Percentiles rank a stretch among this genome's conserved stretches.
Conservation (phyloP, 2,329 filamentous ascomycete species). For the Verticillium klebahnii region DNA sequence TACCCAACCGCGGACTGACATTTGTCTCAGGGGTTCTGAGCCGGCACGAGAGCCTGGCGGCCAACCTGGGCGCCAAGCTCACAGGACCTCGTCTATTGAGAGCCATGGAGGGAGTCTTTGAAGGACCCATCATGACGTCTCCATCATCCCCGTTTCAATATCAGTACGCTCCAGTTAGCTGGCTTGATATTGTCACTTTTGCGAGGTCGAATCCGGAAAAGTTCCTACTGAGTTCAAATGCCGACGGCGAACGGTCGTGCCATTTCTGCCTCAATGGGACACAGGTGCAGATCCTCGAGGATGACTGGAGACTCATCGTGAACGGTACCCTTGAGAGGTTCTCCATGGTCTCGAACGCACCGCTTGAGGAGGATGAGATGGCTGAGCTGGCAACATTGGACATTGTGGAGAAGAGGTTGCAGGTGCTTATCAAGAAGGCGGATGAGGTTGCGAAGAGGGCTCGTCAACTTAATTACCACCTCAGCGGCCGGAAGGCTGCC, state of each 20-base stretch:
- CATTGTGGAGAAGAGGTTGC: constrained; percentile 74
- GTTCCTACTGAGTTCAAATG: constrained; percentile 65
- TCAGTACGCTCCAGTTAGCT: constrained; percentile 56
- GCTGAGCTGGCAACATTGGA: constrained; percentile 81
- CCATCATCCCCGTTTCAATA: constrained; percentile 49
- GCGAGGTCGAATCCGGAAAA: constrained; percentile 75
- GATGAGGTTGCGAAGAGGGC: constrained; percentile 63
- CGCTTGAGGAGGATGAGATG: constrained; percentile 79
- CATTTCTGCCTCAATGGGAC: constrained; percentile 79
- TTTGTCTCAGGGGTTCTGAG: constrained; percentile 61
- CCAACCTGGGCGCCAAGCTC: constrained; percentile 78
- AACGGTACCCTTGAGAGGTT: constrained; percentile 76
- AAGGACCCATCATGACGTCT: constrained; percentile 62
- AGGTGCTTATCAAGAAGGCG: constrained; percentile 72
- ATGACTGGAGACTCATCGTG: constrained; percentile 80
- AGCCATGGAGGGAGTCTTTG: constrained; percentile 81
- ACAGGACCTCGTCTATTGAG: constrained; percentile 79
- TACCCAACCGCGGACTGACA: background rate
- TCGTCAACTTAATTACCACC: constrained; percentile 73
- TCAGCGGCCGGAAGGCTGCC: constrained; percentile 70
- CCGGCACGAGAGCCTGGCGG: constrained; percentile 80
- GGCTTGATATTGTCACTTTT: constrained; percentile 83
- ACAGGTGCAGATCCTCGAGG: constrained; percentile 79
- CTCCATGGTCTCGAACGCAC: constrained; percentile 68
- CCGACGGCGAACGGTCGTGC: constrained; percentile 67